These are phyloP conservation scores for Leucocoprinus sp. DNA, from an alignment of 768 basidiomycete genomes.

Conservation along the genomic window DNA sequence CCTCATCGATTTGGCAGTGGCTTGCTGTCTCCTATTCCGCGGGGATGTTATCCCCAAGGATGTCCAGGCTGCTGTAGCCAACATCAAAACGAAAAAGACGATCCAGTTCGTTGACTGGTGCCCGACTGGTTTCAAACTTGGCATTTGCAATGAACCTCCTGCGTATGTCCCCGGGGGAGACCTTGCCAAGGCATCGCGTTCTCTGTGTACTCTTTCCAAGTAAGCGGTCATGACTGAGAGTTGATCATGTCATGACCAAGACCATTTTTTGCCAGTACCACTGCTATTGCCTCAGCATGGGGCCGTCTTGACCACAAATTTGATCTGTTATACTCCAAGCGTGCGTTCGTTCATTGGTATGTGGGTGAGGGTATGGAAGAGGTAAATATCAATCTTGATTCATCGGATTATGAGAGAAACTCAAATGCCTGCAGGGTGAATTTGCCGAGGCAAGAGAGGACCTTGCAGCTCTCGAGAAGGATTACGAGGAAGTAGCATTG, in stretches of 20 bases:
- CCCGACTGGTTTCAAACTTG: slow-evolving; percentile 97
- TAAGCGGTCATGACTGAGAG: slow-evolving; percentile 5
- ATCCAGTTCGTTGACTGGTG: slow-evolving; percentile 99
- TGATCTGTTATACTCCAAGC: slow-evolving; percentile 95
- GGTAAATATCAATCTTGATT: slow-evolving; percentile 12
- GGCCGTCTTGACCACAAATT: slow-evolving; percentile 92
- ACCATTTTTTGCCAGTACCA: slow-evolving; percentile 36
- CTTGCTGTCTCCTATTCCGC: slow-evolving; percentile 86
- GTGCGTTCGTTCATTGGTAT: slow-evolving; percentile 90
- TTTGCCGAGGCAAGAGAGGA: slow-evolving; percentile 99
- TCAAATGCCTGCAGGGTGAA: slow-evolving; percentile 54
- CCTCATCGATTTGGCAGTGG: slow-evolving; percentile 45
- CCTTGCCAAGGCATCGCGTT: slow-evolving; percentile 86
- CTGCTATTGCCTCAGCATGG: slow-evolving; percentile 93
- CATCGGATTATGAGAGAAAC: background rate
- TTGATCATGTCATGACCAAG: background rate
- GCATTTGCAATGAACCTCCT: slow-evolving; percentile 95
- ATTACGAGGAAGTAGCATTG: slow-evolving; percentile 77
- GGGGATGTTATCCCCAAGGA: slow-evolving; percentile 98
- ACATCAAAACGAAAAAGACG: slow-evolving; percentile 95
- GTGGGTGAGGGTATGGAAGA: slow-evolving; percentile 99
- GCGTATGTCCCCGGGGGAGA: slow-evolving; percentile 91
- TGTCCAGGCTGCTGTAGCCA: slow-evolving; percentile 84
- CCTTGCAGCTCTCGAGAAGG: slow-evolving; percentile 98
- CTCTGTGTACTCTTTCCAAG: slow-evolving; percentile 94